Percentiles rank a stretch among this genome's conserved stretches.
These are phyloP conservation scores for Candida tropicalis DNA, from an alignment of 1,139 yeast species.

Conservation along the genomic window DNA sequence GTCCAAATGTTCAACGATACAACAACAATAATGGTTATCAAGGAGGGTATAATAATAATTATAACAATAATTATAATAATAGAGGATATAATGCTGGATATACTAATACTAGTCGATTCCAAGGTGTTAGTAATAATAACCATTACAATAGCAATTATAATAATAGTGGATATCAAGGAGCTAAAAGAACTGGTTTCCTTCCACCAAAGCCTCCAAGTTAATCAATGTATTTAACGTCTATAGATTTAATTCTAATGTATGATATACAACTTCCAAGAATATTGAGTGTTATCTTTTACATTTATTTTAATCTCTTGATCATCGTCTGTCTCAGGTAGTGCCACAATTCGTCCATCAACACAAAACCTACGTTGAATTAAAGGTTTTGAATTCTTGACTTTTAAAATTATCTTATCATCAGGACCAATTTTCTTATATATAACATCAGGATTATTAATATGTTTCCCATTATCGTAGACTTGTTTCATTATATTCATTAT, in stretches of 20 bases:
- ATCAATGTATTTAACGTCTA: conserved; percentile 1
- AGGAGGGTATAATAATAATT: conserved; percentile 15
- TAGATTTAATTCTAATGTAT: conserved; percentile 12
- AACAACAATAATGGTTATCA: conserved; percentile 13
- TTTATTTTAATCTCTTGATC: conserved; percentile 21
- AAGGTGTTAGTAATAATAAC: conserved; percentile 16
- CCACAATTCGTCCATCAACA: conserved; percentile 53
- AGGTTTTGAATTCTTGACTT: conserved; percentile 20
- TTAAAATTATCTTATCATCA: conserved; percentile 30
- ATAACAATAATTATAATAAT: conserved; percentile 14
- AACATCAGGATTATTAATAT: conserved; percentile 48
- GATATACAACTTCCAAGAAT: conserved; percentile 27
- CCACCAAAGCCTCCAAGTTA: conserved; percentile 13
- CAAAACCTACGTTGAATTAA: conserved; percentile 46
- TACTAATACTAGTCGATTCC: conserved; percentile 12
- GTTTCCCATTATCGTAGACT: conserved; percentile 62
- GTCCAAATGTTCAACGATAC: conserved; percentile 15
- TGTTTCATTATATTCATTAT: conserved; percentile 60
- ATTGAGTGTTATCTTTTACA: conserved; percentile 23
- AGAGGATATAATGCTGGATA: conserved; percentile 14
- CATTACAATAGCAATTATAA: conserved; percentile 13
- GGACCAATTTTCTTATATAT: conserved; percentile 37
- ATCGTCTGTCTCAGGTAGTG: conserved; percentile 29
- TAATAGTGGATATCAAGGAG: not conserved
- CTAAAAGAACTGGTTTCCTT: conserved; percentile 15